Base-by-base conservation (phyloP, 2,329 filamentous ascomycete species). In the Aspergillus ochraceus region DNA sequence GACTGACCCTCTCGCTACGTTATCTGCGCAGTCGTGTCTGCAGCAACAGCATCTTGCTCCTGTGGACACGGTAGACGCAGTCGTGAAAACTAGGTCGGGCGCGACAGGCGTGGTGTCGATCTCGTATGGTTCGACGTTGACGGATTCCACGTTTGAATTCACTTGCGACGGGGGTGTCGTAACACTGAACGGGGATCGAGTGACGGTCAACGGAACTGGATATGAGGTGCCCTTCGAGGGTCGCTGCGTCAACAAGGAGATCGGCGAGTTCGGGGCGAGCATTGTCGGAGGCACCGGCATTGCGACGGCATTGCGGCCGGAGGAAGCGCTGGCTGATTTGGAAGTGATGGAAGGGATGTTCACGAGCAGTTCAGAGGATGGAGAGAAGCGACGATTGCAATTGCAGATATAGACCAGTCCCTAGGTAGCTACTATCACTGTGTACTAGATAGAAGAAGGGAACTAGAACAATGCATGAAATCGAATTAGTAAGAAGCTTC, bases 21-120 rank as follows among this genome's bases (percentile, higher is more conserved):
- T 83, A 2, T 80, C 79, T 10, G 83, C 84, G 1, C 83, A 81
- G 49, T 81, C 81, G 0, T 73, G 75, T 20, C 80, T 81, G 63
- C 69, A 83, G 52, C 78, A 84, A 61, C 63, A 77, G 26, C 79
- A 86, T 68, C 74, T 87, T 1, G 79, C 82, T 0, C 84, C 84
- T 0, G 74, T 85, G 1, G 85, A 87, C 64, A 86, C 84, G 0
- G 72, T 86, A 5, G 80, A 86, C 66, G 83, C 84, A 1, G 79
- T 79, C 0, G 67, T 81, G 24, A 78, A 78, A 67, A 77, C 83
- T 2, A 74, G 70, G 45, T 78, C 77, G 49, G 83, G 83, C 2
- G 74, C 77, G 2, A 78, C 79, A 0, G 85, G 84, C 0, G 80
- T 80, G 0, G 74, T 86, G 10, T 77, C 74, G 2, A 69, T 84